Conservation (phyloP, 192 early-diverging fungal species). For the Geranomyces michiganensis region DNA sequence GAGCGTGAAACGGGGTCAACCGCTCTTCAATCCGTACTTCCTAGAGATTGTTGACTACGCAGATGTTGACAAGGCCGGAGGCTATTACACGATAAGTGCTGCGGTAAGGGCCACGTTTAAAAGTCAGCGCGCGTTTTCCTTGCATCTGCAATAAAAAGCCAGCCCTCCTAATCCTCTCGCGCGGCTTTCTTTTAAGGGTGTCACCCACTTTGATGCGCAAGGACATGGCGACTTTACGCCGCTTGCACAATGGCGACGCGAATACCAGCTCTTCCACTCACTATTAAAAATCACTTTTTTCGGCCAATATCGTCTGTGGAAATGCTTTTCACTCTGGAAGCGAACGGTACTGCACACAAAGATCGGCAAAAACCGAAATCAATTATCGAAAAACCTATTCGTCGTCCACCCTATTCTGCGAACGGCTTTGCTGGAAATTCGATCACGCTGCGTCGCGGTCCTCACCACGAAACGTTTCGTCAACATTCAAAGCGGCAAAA, state of each 20-base stretch:
- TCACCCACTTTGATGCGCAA: conserved; percentile 51
- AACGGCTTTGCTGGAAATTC: conserved; percentile 42
- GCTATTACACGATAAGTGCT: conserved; percentile 55
- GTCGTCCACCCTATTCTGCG: conserved; percentile 54
- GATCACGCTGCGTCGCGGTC: conserved; percentile 37
- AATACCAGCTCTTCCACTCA: conserved; percentile 55
- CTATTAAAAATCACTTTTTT: conserved; percentile 61
- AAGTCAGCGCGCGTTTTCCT: neutral
- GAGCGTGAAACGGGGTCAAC: conserved; percentile 32
- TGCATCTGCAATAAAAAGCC: neutral
- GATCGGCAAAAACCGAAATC: conserved; percentile 40
- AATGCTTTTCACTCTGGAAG: conserved; percentile 61
- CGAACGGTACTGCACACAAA: conserved; percentile 52
- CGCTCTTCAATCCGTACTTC: conserved; percentile 58
- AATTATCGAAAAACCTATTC: conserved; percentile 50
- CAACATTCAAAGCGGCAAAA: conserved; percentile 34
- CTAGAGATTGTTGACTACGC: conserved; percentile 53
- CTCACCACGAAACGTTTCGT: conserved; percentile 38
- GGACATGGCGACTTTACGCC: conserved; percentile 61
- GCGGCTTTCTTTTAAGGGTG: conserved; percentile 45
- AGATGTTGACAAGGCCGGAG: conserved; percentile 42
- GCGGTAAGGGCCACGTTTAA: conserved; percentile 32
- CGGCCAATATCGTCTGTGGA: conserved; percentile 58
- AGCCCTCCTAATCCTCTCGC: neutral
- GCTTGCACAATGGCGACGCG: conserved; percentile 55